Base-by-base conservation (phyloP, 306 rosid species). In the Alnus glutinosa region DNA sequence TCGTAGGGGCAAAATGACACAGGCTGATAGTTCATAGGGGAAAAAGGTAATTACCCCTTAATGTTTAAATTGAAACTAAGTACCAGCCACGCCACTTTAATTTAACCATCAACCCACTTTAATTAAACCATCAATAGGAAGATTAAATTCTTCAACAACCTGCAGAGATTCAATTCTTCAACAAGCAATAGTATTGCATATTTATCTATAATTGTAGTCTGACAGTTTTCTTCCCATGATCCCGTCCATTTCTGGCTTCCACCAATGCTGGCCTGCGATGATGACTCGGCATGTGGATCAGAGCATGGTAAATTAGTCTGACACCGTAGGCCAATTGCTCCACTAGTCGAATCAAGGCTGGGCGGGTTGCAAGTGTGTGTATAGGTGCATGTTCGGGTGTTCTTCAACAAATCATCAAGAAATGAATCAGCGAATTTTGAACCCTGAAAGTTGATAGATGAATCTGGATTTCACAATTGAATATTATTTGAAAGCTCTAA, bases 321-420 rank as follows among this genome's bases (percentile, higher is more conserved):
- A 78, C 88, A 85, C 37, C 15, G 82, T 55, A 78, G 71, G 67
- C 70, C 87, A 23, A 39, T 70, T 9, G 63, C 70, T 42, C 23
- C 67, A 4, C 7, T 55, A 66, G 62, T 5, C 48, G 84, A 69
- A 62, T 86, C 90, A 37, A 89, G 89, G 62, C 93, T 90, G 4
- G 90, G 90, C 7, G 90, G 92, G 73, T 89, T 89, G 79, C 97
- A 90, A 18, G 92, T 86, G 77, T 90, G 97, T 39, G 91, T 90
- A 84, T 90, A 96, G 23, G 87, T 88, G 85, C 96, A 89, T 13
- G 90, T 86, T 76, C 75, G 70, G 39, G 90, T 83, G 79, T 70
- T 88, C 75, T 83, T 86, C 71, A 84, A 67, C 13, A 83, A 48
- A 30, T 87, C 87, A 76, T 82, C 78, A 15, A 81, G 52, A 74